phyloP scores from a whole-genome alignment of 495 filamentous ascomycete genomes.

The Aspergillus haitiensis region DNA sequence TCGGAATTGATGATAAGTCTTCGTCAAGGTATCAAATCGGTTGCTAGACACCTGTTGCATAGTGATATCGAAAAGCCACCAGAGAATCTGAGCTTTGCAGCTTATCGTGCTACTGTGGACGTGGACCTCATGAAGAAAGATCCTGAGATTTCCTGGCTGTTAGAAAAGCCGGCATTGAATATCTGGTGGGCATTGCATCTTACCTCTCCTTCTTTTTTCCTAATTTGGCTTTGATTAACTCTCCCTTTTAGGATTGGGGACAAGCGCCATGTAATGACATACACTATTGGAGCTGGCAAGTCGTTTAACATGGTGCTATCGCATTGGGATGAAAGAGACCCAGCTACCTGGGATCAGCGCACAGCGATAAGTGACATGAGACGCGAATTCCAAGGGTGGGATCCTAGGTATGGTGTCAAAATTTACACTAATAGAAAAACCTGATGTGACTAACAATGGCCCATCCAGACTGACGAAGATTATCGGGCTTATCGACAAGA shows the following conservation, averaged over 20 bases:
- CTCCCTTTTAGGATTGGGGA: slow-evolving; percentile 32
- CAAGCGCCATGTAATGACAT: slow-evolving; percentile 49
- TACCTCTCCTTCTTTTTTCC: not conserved
- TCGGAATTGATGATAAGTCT: not conserved
- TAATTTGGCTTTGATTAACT: not conserved
- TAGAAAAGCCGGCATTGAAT: slow-evolving; percentile 43
- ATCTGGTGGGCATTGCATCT: slow-evolving; percentile 34
- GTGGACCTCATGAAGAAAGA: slow-evolving; percentile 39
- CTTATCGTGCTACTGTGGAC: slow-evolving; percentile 46
- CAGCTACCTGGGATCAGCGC: slow-evolving; percentile 38
- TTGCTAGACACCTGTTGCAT: slow-evolving; percentile 33
- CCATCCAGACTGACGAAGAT: slow-evolving; percentile 33
- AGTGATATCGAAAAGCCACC: slow-evolving; percentile 22
- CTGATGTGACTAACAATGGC: not conserved
- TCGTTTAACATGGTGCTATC: slow-evolving; percentile 54
- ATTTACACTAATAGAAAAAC: not conserved
- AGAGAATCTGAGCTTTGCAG: slow-evolving; percentile 35
- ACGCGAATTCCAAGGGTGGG: slow-evolving; percentile 43
- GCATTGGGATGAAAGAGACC: slow-evolving; percentile 46
- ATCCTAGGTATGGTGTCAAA: slow-evolving; percentile 30
- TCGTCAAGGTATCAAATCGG: slow-evolving; percentile 36
- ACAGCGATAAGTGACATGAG: slow-evolving; percentile 39
- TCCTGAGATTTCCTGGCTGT: slow-evolving; percentile 39
- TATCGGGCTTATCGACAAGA: slow-evolving; percentile 39
- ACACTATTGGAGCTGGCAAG: slow-evolving; percentile 48